A percentile compares a stretch with the other conserved stretches of the same genome.
Conservation (phyloP, 208 protist species). For the Trypanosoma grayi region DNA sequence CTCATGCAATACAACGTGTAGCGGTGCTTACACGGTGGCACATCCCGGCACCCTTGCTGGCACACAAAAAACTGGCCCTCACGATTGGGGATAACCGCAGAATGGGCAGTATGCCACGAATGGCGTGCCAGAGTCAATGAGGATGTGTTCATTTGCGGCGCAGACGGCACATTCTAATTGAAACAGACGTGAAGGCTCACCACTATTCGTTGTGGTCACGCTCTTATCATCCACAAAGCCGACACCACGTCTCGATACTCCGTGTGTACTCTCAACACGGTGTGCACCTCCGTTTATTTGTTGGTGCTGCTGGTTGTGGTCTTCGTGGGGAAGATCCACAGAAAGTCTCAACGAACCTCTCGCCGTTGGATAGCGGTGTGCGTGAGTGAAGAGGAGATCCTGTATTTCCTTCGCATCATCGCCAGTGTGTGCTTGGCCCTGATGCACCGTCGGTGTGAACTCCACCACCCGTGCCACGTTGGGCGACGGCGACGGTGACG, state of each 20-base stretch:
- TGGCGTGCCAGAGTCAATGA: conserved; percentile 11
- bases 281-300: neutral
- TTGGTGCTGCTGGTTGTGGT: neutral
- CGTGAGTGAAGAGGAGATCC: neutral
- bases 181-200: neutral
- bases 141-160: neutral
- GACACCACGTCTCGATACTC: neutral
- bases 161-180: conserved; percentile 8
- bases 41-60: too few species aligned
- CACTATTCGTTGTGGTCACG: neutral
- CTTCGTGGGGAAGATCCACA: neutral
- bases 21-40: too few species aligned
- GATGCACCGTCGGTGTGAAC: neutral
- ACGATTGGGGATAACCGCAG: conserved; percentile 16
- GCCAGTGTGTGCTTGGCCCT: neutral
- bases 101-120: conserved; percentile 19
- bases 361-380: neutral
- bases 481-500: neutral
- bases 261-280: neutral
- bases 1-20: too few species aligned
- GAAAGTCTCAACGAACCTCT: neutral
- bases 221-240: neutral
- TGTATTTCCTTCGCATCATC: neutral
- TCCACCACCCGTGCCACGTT: neutral
- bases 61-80: neutral